Percentiles rank a stretch among this genome's conserved stretches.
These are phyloP conservation scores for Sporobolomyces roseus DNA, from an alignment of 768 basidiomycete species.

Conservation along the genomic window DNA sequence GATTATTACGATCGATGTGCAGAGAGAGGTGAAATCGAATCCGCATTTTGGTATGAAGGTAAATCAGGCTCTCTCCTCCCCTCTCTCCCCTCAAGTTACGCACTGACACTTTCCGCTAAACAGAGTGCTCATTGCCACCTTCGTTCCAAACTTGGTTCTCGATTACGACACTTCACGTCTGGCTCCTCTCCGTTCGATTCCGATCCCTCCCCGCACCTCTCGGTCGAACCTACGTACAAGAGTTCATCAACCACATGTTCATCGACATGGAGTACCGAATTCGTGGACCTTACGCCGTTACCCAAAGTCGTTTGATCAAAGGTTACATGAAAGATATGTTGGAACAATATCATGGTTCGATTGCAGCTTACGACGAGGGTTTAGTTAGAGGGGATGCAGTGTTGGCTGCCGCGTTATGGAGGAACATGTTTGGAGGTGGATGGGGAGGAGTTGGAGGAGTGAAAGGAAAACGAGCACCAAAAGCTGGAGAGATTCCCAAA, in stretches of 20 bases:
- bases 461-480: constrained; percentile 52
- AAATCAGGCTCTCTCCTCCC: neutral
- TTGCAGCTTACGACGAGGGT: constrained; percentile 65
- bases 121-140: constrained; percentile 78
- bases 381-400: constrained; percentile 72
- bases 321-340: constrained; percentile 80
- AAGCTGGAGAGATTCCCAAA: constrained; percentile 54
- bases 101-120: neutral
- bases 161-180: constrained; percentile 83
- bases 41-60: constrained; percentile 53
- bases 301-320: constrained; percentile 60
- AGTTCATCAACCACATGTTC: constrained; percentile 90
- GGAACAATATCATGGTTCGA: constrained; percentile 83
- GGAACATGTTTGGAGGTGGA: constrained; percentile 80
- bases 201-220: constrained; percentile 70
- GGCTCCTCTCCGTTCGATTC: constrained; percentile 81
- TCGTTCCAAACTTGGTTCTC: constrained; percentile 98
- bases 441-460: constrained; percentile 56
- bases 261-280: constrained; percentile 87
- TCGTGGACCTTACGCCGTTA: constrained; percentile 69
- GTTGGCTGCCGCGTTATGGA: constrained; percentile 82
- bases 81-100: neutral
- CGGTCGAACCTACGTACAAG: constrained; percentile 69
- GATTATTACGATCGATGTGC: constrained; percentile 52
- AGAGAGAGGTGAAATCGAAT: constrained; percentile 50